Percentiles rank a stretch among this genome's conserved stretches.
These are phyloP conservation scores for Aspergillus sclerotiicarbonarius DNA, from an alignment of 495 filamentous ascomycete species.

Conservation along the genomic window DNA sequence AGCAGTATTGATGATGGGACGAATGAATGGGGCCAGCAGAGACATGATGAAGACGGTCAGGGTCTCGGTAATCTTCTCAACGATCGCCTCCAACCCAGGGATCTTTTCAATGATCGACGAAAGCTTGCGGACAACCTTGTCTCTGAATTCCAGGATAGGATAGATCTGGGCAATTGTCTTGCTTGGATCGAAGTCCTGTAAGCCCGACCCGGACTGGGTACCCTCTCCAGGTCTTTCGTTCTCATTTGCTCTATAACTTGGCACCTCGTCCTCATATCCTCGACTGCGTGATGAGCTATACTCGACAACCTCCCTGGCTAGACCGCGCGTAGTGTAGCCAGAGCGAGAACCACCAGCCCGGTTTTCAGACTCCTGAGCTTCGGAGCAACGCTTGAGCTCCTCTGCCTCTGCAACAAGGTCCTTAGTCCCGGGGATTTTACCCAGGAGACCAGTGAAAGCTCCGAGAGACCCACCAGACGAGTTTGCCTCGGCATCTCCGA, in stretches of 20 bases:
- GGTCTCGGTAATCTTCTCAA: conserved; percentile 89
- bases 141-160: conserved; percentile 89
- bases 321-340: conserved; percentile 29
- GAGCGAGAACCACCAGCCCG: conserved; percentile 27
- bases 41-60: conserved; percentile 87
- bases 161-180: conserved; percentile 84
- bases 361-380: conserved; percentile 70
- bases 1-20: conserved; percentile 85
- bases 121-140: conserved; percentile 85
- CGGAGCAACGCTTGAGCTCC: conserved; percentile 69
- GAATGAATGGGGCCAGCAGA: conserved; percentile 82
- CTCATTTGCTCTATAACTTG: conserved; percentile 8
- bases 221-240: background rate
- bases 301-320: conserved; percentile 13
- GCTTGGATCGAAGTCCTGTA: conserved; percentile 78
- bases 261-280: conserved; percentile 3
- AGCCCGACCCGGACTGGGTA: conserved; percentile 28
- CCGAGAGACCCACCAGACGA: conserved; percentile 41
- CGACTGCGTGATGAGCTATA: conserved; percentile 15
- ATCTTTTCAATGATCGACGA: conserved; percentile 85
- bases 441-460: conserved; percentile 68
- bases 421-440: conserved; percentile 75
- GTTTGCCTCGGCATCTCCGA: conserved; percentile 57
- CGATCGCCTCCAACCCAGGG: conserved; percentile 77
- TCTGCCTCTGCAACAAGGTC: conserved; percentile 76